Conservation (phyloP, 2,329 filamentous ascomycete genomes). For the Penicillium sp. region DNA sequence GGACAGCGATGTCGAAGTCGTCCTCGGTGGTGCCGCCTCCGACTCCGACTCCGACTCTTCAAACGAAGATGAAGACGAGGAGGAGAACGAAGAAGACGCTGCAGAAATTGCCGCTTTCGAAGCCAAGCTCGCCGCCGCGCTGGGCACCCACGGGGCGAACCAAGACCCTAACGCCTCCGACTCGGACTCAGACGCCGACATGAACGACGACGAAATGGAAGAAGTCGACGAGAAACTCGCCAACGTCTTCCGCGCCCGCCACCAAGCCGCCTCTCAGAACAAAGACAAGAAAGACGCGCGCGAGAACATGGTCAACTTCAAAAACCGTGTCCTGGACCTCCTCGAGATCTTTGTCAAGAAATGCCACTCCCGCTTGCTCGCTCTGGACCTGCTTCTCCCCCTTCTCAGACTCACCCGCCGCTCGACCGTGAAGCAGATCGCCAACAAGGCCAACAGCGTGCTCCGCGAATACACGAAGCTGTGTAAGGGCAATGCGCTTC, state of each 20-base stretch:
- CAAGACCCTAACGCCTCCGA: slow-evolving; percentile 62
- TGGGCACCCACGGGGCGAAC: slow-evolving; percentile 66
- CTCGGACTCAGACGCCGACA: slow-evolving; percentile 74
- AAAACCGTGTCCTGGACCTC: slow-evolving; percentile 87
- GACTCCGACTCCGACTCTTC: slow-evolving; percentile 43
- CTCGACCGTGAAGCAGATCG: slow-evolving; percentile 74
- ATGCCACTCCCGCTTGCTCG: slow-evolving; percentile 67
- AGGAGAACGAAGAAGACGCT: slow-evolving; percentile 48
- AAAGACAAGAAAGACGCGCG: slow-evolving; percentile 86
- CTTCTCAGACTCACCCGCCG: slow-evolving; percentile 74
- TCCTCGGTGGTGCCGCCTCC: slow-evolving; percentile 33
- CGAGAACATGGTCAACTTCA: slow-evolving; percentile 89
- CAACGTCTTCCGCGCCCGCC: slow-evolving; percentile 79
- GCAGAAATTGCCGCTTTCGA: slow-evolving; percentile 66
- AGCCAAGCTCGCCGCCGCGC: slow-evolving; percentile 72
- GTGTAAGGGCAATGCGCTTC: slow-evolving; percentile 53
- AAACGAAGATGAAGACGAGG: slow-evolving; percentile 43
- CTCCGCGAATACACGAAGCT: slow-evolving; percentile 71
- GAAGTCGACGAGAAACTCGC: slow-evolving; percentile 79
- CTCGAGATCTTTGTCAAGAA: slow-evolving; percentile 82
- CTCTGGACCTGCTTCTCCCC: slow-evolving; percentile 71
- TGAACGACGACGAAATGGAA: slow-evolving; percentile 97
- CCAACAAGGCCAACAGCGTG: slow-evolving; percentile 70
- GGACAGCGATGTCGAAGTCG: slow-evolving; percentile 42
- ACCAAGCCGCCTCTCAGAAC: slow-evolving; percentile 69